These are phyloP conservation scores for Ceratocystis albifundus DNA, from an alignment of 2,329 filamentous ascomycete species.

Conservation along the genomic window DNA sequence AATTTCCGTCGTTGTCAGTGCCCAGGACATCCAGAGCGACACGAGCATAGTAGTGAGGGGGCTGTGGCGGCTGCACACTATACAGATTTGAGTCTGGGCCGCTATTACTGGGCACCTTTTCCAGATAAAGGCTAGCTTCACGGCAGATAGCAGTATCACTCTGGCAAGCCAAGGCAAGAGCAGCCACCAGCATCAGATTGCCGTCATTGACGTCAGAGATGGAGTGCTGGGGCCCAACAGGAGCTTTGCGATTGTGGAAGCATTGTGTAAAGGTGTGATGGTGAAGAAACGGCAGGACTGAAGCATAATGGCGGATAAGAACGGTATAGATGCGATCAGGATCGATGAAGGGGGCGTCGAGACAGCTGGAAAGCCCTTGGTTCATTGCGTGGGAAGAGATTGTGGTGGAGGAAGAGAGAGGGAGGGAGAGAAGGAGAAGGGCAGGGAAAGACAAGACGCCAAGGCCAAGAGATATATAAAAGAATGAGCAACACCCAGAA, in stretches of 20 bases:
- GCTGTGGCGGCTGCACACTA: not conserved
- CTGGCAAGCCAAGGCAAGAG: conserved; percentile 10
- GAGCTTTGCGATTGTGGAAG: not conserved
- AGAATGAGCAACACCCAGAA: not conserved
- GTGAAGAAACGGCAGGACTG: conserved; percentile 10
- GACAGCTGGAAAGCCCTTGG: not conserved
- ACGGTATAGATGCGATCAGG: not conserved
- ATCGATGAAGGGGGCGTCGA: conserved; percentile 6
- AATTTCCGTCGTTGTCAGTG: not conserved
- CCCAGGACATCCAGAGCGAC: not conserved
- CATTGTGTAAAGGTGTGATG: not conserved
- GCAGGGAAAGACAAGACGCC: not conserved
- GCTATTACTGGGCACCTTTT: not conserved
- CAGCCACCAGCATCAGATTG: conserved; percentile 8
- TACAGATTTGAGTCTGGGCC: not conserved
- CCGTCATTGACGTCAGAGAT: not conserved
- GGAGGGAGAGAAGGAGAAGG: not conserved
- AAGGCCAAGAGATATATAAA: no score
- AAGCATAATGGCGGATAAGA: not conserved
- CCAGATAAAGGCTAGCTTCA: not conserved
- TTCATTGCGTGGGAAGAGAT: not conserved
- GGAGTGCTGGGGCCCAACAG: not conserved
- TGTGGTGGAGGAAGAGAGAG: not conserved
- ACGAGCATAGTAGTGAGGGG: not conserved
- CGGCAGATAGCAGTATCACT: not conserved